Base-by-base conservation (phyloP, 345 rosid genomes). In the Noccaea bulbosa region DNA sequence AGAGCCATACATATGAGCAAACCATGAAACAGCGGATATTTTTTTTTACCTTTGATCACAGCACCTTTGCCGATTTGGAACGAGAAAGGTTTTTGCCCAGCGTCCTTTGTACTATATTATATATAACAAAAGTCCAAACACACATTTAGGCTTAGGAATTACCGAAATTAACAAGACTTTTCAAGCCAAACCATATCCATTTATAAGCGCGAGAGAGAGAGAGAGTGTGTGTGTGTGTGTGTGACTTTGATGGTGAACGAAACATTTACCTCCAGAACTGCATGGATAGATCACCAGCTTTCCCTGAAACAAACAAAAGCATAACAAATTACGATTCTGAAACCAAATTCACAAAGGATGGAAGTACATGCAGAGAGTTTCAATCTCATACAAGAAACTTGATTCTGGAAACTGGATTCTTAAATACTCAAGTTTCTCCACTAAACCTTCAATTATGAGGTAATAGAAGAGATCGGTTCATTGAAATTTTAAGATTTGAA, bases 261-360 rank as follows among this genome's bases (percentile, higher is more conserved):
- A 45, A 12, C 51, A 5, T 82, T 81, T 73, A 93, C 96, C 98
- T 91, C 97, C 97, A 93, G 78, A 91, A 93, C 83, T 91, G 85
- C 80, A 83, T 82, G 22, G 92, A 82, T 11, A 93, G 85, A 84
- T 93, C 86, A 9, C 96, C 83, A 83, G 82, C 83, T 81, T 93
- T 93, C 48, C 97, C 98, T 93, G 87, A 80, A 83, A 35, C 1
- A 65, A 47, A 14, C 49, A 62, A 12, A 71, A 22, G 15, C 14
- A 43, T 61, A 43, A 63, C 30, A 1, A 12, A 44, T 43, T 34
- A 22, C 22, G 7, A 40, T 16, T 39, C 38, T 4, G 11, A 63
- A 72, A 63, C 33, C 7, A 41, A 7, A 61, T 30, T 44, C 46
- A 33, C n/a, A n/a, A n/a, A n/a, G n/a, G n/a, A n/a, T n/a, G n/a